Evolutionary conservation across 768 basidiomycete species (phyloP).

Genomic region (Tulasnella sp.): DNA sequence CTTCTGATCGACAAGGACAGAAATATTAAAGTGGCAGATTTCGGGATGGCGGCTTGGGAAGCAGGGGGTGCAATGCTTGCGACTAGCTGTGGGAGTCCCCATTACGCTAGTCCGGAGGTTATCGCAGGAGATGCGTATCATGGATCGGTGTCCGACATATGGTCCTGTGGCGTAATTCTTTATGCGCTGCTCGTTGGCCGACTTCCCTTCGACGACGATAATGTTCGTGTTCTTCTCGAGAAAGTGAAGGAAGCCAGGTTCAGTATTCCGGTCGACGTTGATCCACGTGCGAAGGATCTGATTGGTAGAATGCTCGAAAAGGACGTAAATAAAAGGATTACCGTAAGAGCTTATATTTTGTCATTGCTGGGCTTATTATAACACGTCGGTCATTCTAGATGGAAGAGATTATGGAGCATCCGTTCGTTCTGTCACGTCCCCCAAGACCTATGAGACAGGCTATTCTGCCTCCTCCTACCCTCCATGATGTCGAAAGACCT

Average conservation of each 20-base stretch:
- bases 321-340: slow-evolving; percentile 62
- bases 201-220: slow-evolving; percentile 90
- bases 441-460: slow-evolving; percentile 25
- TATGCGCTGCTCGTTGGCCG: slow-evolving; percentile 76
- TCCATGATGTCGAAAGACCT: slow-evolving; percentile 58
- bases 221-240: slow-evolving; percentile 58
- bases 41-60: slow-evolving; percentile 96
- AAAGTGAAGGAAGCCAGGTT: slow-evolving; percentile 66
- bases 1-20: slow-evolving; percentile 67
- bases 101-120: slow-evolving; percentile 90
- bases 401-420: slow-evolving; percentile 63
- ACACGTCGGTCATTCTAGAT: slow-evolving; percentile 28
- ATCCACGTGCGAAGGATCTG: slow-evolving; percentile 58
- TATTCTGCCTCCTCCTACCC: slow-evolving; percentile 31
- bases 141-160: slow-evolving; percentile 82
- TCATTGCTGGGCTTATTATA: not conserved
- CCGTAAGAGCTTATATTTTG: slow-evolving; percentile 25
- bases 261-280: slow-evolving; percentile 59
- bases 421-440: slow-evolving; percentile 53
- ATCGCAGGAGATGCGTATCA: slow-evolving; percentile 72
- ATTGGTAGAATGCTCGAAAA: slow-evolving; percentile 68
- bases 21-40: slow-evolving; percentile 87
- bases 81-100: slow-evolving; percentile 88
- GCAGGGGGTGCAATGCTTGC: slow-evolving; percentile 45
- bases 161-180: slow-evolving; percentile 93